phyloP scores from a whole-genome alignment of 192 early-diverging fungal genomes.

The Rhizophagus prolifer region DNA sequence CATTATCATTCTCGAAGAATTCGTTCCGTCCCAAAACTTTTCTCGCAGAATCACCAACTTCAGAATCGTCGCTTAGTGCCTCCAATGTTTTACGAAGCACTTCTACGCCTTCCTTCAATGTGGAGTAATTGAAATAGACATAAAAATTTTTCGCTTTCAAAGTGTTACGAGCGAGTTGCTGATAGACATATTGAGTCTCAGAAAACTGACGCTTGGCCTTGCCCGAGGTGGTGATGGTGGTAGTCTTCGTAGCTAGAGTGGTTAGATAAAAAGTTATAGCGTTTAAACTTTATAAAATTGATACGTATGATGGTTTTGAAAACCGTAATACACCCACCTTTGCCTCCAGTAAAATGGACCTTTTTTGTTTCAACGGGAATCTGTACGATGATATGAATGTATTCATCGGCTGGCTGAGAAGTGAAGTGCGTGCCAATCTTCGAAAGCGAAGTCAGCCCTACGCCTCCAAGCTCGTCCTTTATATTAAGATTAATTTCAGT shows the following conservation, averaged over 20 bases:
- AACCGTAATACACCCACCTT: too few relatives aligned
- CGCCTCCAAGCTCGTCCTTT: too few relatives aligned
- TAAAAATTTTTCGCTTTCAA: conserved; percentile 14
- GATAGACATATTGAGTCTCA: conserved; percentile 8
- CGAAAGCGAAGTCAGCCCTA: too few relatives aligned
- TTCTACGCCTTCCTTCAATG: conserved; percentile 14
- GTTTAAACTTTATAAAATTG: neutral
- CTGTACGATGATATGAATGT: too few relatives aligned
- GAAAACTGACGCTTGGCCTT: neutral
- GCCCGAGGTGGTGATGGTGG: too few relatives aligned
- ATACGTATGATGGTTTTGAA: too few relatives aligned
- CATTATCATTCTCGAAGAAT: conserved; percentile 8
- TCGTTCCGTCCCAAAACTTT: neutral
- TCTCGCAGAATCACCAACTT: neutral
- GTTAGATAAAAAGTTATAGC: neutral
- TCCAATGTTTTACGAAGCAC: conserved; percentile 10
- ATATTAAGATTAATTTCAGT: too few relatives aligned
- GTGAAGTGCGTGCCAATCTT: too few relatives aligned
- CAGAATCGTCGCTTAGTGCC: conserved; percentile 1
- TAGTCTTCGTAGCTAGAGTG: neutral
- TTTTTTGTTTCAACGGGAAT: too few relatives aligned
- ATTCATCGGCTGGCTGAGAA: too few relatives aligned
- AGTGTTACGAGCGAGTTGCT: neutral
- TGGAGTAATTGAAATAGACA: conserved; percentile 3
- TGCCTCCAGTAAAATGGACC: too few relatives aligned